phyloP scores from a whole-genome alignment of 192 early-diverging fungal species.

The Rhizoclosmatium sp. region DNA sequence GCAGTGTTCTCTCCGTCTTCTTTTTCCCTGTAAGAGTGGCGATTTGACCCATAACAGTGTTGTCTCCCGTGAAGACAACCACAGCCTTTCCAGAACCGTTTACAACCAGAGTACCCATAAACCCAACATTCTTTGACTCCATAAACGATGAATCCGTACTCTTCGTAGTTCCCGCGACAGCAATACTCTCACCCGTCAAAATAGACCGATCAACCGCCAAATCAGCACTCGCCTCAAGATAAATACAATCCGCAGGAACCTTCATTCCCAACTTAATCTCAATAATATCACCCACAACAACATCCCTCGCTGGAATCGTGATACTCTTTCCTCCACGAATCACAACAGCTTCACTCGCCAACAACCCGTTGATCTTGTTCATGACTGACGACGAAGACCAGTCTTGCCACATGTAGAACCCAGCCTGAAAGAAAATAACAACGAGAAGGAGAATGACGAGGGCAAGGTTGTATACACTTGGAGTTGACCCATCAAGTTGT shows the following conservation, averaged over 20 bases:
- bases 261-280: conserved; percentile 69
- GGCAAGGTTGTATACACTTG: conserved; percentile 36
- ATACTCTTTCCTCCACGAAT: conserved; percentile 68
- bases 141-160: conserved; percentile 76
- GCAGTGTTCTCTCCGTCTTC: conserved; percentile 49
- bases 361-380: conserved; percentile 33
- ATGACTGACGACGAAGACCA: conserved; percentile 37
- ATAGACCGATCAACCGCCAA: conserved; percentile 78
- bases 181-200: conserved; percentile 79
- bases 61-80: conserved; percentile 80
- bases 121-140: conserved; percentile 84
- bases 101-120: conserved; percentile 75
- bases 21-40: conserved; percentile 54
- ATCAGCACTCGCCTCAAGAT: conserved; percentile 72
- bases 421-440: conserved; percentile 39
- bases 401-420: conserved; percentile 45
- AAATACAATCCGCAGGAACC: conserved; percentile 80
- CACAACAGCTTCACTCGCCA: conserved; percentile 55
- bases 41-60: conserved; percentile 79
- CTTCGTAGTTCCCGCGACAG: conserved; percentile 66
- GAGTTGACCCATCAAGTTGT: neutral
- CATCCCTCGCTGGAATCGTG: conserved; percentile 57
- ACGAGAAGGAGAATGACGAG: conserved; percentile 38
- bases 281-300: conserved; percentile 83
- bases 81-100: conserved; percentile 77